These are phyloP conservation scores for Vitis riparia DNA, from an alignment of 164 flowering plant genomes.

Conservation along the genomic window DNA sequence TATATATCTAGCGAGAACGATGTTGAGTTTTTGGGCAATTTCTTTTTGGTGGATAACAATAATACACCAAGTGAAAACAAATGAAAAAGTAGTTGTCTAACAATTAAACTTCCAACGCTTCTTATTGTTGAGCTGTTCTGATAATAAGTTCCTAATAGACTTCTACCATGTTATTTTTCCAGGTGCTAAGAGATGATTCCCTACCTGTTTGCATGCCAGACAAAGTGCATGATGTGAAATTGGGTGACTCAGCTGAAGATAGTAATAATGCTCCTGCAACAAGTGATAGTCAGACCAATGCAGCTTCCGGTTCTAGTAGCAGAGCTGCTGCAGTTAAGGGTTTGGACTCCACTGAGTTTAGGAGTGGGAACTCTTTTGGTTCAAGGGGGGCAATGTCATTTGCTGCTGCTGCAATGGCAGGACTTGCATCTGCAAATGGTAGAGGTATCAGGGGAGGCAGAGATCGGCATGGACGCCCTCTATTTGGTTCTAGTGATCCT, in stretches of 20 bases:
- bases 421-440: slow-evolving; percentile 75
- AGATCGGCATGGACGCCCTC: slow-evolving; percentile 74
- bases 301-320: slow-evolving; percentile 73
- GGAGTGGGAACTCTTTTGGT: slow-evolving; percentile 60
- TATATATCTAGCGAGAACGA: too few species aligned
- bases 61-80: too few species aligned
- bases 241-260: slow-evolving; percentile 83
- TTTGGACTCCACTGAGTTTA: slow-evolving; percentile 56
- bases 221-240: slow-evolving; percentile 89
- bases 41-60: too few species aligned
- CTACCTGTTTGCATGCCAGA: slow-evolving; percentile 80
- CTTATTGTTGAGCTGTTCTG: too few species aligned
- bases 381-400: slow-evolving; percentile 93
- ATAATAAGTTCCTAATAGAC: neutral
- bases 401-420: slow-evolving; percentile 99
- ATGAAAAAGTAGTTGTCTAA: too few species aligned
- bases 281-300: slow-evolving; percentile 56
- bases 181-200: slow-evolving; percentile 82
- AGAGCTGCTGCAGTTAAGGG: slow-evolving; percentile 52
- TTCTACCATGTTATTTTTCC: slow-evolving; percentile 3
- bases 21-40: too few species aligned
- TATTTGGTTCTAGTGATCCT: slow-evolving; percentile 67
- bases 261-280: slow-evolving; percentile 42
- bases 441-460: slow-evolving; percentile 79
- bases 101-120: too few species aligned